These are phyloP conservation scores for Cystobasidium slooffiae DNA, from an alignment of 1,284 basidiomycete species.

Conservation along the genomic window DNA sequence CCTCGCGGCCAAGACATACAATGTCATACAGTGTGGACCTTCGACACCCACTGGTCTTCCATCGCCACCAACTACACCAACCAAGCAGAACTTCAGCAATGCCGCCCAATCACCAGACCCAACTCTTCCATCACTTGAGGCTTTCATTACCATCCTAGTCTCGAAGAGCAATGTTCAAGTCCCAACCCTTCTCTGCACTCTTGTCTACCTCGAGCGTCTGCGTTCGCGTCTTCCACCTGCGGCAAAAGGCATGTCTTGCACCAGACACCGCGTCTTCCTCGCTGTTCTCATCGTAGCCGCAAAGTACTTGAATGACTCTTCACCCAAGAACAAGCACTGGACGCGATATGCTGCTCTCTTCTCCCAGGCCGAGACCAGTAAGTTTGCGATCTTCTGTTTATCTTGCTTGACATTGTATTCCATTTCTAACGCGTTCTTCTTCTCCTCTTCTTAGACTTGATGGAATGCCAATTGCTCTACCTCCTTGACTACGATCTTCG, in stretches of 20 bases:
- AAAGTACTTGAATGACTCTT: constrained; percentile 83
- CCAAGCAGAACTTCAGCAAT: constrained; percentile 53
- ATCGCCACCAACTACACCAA: constrained; percentile 55
- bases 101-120: constrained; percentile 54
- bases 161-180: constrained; percentile 87
- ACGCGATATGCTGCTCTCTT: constrained; percentile 72
- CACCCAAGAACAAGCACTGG: constrained; percentile 90
- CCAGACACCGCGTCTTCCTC: constrained; percentile 91
- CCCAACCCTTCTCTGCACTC: constrained; percentile 85
- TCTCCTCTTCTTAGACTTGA: constrained; percentile 67
- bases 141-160: constrained; percentile 85
- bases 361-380: constrained; percentile 67
- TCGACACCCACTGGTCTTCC: constrained; percentile 48
- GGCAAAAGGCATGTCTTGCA: constrained; percentile 90
- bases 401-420: background rate
- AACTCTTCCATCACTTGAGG: constrained; percentile 74
- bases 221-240: constrained; percentile 77
- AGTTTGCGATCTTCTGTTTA: constrained; percentile 60
- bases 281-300: constrained; percentile 93
- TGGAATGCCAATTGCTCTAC: constrained; percentile 92
- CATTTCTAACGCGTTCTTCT: background rate
- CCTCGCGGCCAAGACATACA: constrained; percentile 69
- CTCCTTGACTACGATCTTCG: constrained; percentile 87
- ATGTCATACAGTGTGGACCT: constrained; percentile 62
- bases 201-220: constrained; percentile 91